These are phyloP conservation scores for Aspergillus floridensis DNA, from an alignment of 2,329 filamentous ascomycete species.

Conservation along the genomic window DNA sequence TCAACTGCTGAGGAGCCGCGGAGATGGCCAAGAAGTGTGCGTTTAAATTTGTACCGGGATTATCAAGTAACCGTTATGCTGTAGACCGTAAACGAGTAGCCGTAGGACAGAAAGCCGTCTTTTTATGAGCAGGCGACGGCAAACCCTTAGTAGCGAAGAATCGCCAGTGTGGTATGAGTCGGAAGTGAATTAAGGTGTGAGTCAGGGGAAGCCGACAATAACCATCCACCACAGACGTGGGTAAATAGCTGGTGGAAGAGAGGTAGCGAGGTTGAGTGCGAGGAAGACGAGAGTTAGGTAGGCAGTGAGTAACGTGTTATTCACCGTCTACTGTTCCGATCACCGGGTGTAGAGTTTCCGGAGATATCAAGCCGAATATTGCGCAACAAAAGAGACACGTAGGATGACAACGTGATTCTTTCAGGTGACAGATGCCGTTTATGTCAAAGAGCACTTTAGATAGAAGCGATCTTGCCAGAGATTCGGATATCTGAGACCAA, in stretches of 20 bases:
- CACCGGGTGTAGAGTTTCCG: slow-evolving; percentile 24
- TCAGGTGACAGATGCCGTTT: slow-evolving; percentile 12
- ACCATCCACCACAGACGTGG: slow-evolving; percentile 3
- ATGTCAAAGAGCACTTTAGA: slow-evolving; percentile 21
- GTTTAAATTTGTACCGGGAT: slow-evolving; percentile 23
- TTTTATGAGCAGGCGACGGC: slow-evolving; percentile 33
- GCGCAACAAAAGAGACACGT: slow-evolving; percentile 17
- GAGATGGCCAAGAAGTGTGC: slow-evolving; percentile 11
- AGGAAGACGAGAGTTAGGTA: background rate
- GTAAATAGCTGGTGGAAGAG: background rate
- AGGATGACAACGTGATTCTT: slow-evolving; percentile 19
- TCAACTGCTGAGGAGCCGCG: slow-evolving; percentile 11
- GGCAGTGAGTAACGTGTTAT: slow-evolving; percentile 9
- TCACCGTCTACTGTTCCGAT: slow-evolving; percentile 26
- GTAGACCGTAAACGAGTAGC: slow-evolving; percentile 32
- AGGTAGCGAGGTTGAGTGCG: slow-evolving; percentile 4
- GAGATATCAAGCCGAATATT: slow-evolving; percentile 23
- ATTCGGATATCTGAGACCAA: slow-evolving; percentile 32
- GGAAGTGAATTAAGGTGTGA: slow-evolving; percentile 1
- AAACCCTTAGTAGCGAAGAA: slow-evolving; percentile 23
- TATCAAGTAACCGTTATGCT: slow-evolving; percentile 32
- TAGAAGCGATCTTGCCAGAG: slow-evolving; percentile 26
- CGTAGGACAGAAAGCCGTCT: slow-evolving; percentile 31
- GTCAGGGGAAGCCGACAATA: slow-evolving; percentile 5
- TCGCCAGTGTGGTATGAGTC: slow-evolving; percentile 25